phyloP scores from a whole-genome alignment of 768 basidiomycete species.

The Leccinum sublutescens region DNA sequence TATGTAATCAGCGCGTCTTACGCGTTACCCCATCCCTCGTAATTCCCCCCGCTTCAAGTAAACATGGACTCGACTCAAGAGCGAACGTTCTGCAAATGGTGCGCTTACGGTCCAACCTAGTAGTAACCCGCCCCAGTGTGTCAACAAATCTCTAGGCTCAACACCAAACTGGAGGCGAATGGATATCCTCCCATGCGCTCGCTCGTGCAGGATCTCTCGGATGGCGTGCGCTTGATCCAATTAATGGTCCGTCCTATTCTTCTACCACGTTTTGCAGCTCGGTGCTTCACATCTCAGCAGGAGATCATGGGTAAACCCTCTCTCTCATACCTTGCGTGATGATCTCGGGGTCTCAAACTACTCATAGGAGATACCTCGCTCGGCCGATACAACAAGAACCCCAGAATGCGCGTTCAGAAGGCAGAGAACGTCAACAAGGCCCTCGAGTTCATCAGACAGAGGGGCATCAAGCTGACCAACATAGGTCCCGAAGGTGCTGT shows the following conservation, averaged over 20 bases:
- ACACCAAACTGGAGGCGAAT: slow-evolving; percentile 86
- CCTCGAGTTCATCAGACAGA: slow-evolving; percentile 88
- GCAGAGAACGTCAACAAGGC: slow-evolving; percentile 99
- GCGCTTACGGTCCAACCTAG: slow-evolving; percentile 4
- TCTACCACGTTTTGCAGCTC: neutral
- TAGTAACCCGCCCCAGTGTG: neutral
- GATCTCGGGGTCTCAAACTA: slow-evolving; percentile 7
- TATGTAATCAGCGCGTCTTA: slow-evolving; percentile 25
- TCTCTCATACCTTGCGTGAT: slow-evolving; percentile 1
- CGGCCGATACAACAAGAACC: slow-evolving; percentile 89
- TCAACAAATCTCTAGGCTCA: slow-evolving; percentile 63
- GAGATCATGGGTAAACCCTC: slow-evolving; percentile 86
- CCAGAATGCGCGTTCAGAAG: slow-evolving; percentile 92
- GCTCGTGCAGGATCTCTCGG: slow-evolving; percentile 86
- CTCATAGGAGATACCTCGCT: slow-evolving; percentile 79
- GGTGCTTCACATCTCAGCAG: slow-evolving; percentile 40
- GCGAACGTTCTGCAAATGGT: slow-evolving; percentile 94
- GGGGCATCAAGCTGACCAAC: slow-evolving; percentile 95
- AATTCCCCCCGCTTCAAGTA: neutral
- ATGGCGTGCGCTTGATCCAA: slow-evolving; percentile 94
- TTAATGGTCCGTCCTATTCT: slow-evolving; percentile 63
- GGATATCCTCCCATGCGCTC: slow-evolving; percentile 87
- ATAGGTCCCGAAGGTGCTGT: slow-evolving; percentile 89
- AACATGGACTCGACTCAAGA: slow-evolving; percentile 50
- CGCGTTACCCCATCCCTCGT: slow-evolving; percentile 1